Base-by-base conservation (phyloP, 2,329 filamentous ascomycete species). In the Neofusicoccum laricinum region DNA sequence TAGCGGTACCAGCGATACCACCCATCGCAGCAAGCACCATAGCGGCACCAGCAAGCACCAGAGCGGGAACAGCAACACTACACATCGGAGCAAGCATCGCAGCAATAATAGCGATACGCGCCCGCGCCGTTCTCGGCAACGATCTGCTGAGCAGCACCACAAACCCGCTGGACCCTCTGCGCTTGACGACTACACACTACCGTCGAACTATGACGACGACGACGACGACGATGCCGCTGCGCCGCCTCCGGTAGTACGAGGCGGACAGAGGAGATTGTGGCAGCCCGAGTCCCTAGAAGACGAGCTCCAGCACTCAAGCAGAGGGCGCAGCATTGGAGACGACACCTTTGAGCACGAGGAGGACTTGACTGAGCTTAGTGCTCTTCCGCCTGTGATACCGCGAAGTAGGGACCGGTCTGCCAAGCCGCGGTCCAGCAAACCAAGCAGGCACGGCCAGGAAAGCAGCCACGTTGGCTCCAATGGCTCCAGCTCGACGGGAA, bases 271-370 rank as follows among this genome's bases (percentile, higher is more conserved):
- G 55, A 46, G n/a, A n/a, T 12, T 64, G 19, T 64, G 64, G 68
- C 72, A 66, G 21, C 75, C 77, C 71, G 74, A 72, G 59, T 79
- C 73, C 21, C 74, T 81, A 34, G 81, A 84, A 65, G 72, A 79
- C 30, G 65, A 70, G 8, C 69, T 75, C 32, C 70, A 68, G 14
- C 70, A 68, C 12, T 15, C 55, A 8, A 36, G 38, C 45, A 40
- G 63, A 50, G 15, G 43, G 32, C 46, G 49, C 41, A 45, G 53
- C 55, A 32, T 12, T 19, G 10, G 34, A 7, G 36, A 59, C 15
- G 36, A 41, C n/a, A 5, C n/a, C 17, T 63, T 63, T 17, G 43
- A 58, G 14, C 32, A 48, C 17, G 62, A 48, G 34, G 25, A n/a
- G 10, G 43, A 53, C 21, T 19, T 48, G 14, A 21, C 49, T 15